Evolutionary conservation across 257 asterid genomes (phyloP).

Genomic region (Eucommia ulmoides): DNA sequence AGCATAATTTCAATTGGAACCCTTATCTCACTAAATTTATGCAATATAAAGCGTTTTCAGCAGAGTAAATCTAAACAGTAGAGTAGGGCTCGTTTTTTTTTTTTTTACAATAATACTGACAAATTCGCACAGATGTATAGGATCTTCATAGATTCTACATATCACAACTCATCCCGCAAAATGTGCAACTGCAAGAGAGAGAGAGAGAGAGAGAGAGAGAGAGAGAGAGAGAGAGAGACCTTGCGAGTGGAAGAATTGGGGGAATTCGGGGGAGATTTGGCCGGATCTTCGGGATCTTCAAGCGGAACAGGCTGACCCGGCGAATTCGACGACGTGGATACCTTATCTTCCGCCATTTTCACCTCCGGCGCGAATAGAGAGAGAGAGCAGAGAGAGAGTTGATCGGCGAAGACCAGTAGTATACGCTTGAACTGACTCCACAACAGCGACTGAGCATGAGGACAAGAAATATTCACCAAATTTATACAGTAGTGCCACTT

Average conservation of each 20-base stretch:
- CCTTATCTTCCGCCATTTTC: neutral
- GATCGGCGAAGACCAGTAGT: too few species aligned
- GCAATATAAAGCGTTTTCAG: too few species aligned
- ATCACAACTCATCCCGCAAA: neutral
- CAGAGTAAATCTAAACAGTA: too few species aligned
- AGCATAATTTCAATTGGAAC: too few species aligned
- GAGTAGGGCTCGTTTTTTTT: too few species aligned
- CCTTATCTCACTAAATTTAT: too few species aligned
- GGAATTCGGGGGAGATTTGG: conserved; percentile 66
- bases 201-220: neutral
- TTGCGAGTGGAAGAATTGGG: conserved; percentile 81
- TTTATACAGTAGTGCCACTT: too few species aligned
- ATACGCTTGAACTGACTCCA: too few species aligned
- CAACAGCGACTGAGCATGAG: too few species aligned
- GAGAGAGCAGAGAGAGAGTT: neutral
- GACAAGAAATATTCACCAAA: too few species aligned
- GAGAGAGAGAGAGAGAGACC: conserved; percentile 21
- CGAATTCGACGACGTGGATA: neutral
- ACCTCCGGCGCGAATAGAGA: neutral
- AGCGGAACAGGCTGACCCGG: neutral
- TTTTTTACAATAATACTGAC: neutral
- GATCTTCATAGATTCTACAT: neutral
- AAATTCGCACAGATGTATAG: neutral
- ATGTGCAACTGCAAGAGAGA: conserved; percentile 1
- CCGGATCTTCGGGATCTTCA: conserved; percentile 20